Evolutionary conservation across 192 early-diverging fungal species (phyloP).

Genomic region (Coemansia sp.): DNA sequence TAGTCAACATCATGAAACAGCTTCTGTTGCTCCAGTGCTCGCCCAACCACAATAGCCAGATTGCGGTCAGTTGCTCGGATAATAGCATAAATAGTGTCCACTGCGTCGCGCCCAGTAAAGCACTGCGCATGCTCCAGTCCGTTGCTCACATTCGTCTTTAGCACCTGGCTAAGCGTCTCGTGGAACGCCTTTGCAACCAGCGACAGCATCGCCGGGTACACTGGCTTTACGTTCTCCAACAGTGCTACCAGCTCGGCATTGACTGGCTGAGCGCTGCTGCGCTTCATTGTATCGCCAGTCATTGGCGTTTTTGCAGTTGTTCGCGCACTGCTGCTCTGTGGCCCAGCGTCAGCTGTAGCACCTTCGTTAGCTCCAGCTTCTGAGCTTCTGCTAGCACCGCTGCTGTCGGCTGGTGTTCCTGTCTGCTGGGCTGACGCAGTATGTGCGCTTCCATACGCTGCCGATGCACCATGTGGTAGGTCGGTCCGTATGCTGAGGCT

Average conservation of each 20-base stretch:
- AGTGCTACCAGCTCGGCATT: constrained; percentile 39
- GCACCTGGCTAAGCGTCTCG: constrained; percentile 54
- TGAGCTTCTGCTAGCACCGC: not conserved
- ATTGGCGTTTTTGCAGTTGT: constrained; percentile 2
- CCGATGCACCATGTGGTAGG: not conserved
- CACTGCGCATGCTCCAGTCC: constrained; percentile 78
- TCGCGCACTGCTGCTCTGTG: not conserved
- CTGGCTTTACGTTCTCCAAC: constrained; percentile 53
- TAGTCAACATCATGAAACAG: constrained; percentile 93
- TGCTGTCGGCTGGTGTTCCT: not conserved
- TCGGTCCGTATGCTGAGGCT: constrained; percentile 15
- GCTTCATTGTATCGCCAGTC: not conserved
- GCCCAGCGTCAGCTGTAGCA: constrained; percentile 4
- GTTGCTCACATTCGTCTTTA: constrained; percentile 71
- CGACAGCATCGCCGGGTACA: constrained; percentile 75
- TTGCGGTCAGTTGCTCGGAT: constrained; percentile 86
- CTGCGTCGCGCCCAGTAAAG: constrained; percentile 87
- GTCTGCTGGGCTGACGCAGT: constrained; percentile 2
- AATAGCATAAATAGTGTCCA: constrained; percentile 78
- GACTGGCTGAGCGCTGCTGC: constrained; percentile 13
- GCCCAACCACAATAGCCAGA: constrained; percentile 80
- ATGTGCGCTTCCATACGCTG: not conserved
- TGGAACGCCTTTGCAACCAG: constrained; percentile 68
- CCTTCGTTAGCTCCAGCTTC: not conserved
- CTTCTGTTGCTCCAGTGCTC: constrained; percentile 85